These are phyloP conservation scores for Calonectria naviculata DNA, from an alignment of 2,329 filamentous ascomycete genomes.

Conservation along the genomic window DNA sequence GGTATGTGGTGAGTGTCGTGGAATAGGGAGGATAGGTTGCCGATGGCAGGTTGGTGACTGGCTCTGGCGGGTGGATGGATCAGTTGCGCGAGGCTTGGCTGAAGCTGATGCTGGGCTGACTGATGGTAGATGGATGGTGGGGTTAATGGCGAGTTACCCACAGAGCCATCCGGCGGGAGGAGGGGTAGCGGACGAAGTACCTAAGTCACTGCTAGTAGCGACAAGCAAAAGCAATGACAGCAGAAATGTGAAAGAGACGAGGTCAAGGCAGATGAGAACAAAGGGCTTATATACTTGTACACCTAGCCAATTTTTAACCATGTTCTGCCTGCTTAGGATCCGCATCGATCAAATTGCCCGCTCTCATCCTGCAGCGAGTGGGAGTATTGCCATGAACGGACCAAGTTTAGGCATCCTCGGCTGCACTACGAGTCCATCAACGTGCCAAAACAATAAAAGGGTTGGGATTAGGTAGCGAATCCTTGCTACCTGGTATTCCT, in stretches of 20 bases:
- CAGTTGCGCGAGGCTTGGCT: slow-evolving; percentile 36
- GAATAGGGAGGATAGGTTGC: not conserved
- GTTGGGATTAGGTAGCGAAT: slow-evolving; percentile 38
- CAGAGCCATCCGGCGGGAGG: not conserved
- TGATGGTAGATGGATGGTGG: slow-evolving; percentile 32
- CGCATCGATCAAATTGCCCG: not conserved
- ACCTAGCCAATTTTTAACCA: too few species aligned
- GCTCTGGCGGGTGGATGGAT: slow-evolving; percentile 11
- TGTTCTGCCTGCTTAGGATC: not conserved
- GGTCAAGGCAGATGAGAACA: not conserved
- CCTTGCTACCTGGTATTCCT: slow-evolving; percentile 39
- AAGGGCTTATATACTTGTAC: not conserved
- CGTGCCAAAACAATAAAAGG: slow-evolving; percentile 9
- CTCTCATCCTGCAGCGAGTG: not conserved
- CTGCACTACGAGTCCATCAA: not conserved
- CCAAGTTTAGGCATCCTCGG: slow-evolving; percentile 1
- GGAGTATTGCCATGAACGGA: not conserved
- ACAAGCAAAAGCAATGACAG: not conserved
- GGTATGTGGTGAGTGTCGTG: not conserved
- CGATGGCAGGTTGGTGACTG: not conserved
- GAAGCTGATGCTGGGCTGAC: slow-evolving; percentile 28
- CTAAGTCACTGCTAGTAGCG: not conserved
- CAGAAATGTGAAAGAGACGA: too few species aligned
- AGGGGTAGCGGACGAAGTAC: slow-evolving; percentile 28
- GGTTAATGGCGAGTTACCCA: slow-evolving; percentile 20